Evolutionary conservation across 2,329 filamentous ascomycete species (phyloP).

Genomic region (Colletotrichum tabaci): DNA sequence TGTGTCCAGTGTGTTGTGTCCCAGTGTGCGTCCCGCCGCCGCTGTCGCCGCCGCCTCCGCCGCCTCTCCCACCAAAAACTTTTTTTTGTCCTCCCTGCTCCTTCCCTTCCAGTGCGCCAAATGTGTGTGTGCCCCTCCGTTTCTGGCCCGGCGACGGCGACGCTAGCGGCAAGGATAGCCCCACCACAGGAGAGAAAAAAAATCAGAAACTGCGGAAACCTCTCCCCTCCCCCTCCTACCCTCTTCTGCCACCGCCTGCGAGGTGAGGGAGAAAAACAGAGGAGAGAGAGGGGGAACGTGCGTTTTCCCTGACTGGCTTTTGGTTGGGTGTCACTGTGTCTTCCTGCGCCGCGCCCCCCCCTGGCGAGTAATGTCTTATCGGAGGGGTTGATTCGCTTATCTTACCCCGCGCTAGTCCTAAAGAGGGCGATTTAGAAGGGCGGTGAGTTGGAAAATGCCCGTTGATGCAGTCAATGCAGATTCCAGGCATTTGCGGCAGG

Average conservation of each 20-base stretch:
- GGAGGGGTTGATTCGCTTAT: conserved; percentile 45
- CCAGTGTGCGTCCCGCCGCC: conserved; percentile 1
- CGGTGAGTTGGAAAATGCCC: conserved; percentile 47
- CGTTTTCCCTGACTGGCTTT: conserved; percentile 14
- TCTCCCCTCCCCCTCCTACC: conserved; percentile 42
- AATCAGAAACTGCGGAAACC: conserved; percentile 44
- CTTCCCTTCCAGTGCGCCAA: background rate
- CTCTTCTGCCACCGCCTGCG: conserved; percentile 5
- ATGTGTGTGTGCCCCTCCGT: conserved; percentile 8
- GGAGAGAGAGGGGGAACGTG: background rate
- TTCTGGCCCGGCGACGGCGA: conserved; percentile 42
- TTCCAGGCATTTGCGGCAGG: conserved; percentile 1
- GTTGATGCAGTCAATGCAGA: conserved; percentile 44
- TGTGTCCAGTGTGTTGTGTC: too few relatives aligned
- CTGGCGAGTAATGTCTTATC: conserved; percentile 48
- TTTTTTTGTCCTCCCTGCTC: conserved; percentile 42
- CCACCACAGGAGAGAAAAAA: conserved; percentile 39
- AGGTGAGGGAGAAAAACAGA: too few relatives aligned
- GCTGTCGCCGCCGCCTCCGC: conserved; percentile 7
- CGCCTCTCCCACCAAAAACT: conserved; percentile 43
- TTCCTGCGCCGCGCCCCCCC: background rate
- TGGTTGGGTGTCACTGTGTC: conserved; percentile 10
- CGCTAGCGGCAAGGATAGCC: conserved; percentile 41
- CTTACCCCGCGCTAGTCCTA: conserved; percentile 43
- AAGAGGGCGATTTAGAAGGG: conserved; percentile 43